Evolutionary conservation across 2,329 filamentous ascomycete genomes (phyloP).

Genomic region (Monilinia fructicola): DNA sequence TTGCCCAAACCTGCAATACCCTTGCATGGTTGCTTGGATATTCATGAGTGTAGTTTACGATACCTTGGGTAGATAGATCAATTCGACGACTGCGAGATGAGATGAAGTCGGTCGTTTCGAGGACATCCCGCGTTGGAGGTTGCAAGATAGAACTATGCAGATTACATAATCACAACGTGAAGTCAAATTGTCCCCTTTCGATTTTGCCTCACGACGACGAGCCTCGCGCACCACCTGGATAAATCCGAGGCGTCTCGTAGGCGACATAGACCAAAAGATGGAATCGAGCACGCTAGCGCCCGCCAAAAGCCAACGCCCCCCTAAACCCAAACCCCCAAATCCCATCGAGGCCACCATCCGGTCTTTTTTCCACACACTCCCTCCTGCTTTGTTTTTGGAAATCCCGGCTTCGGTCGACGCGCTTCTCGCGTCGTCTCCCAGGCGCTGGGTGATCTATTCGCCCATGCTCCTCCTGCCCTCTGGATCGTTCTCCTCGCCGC

Average conservation of each 20-base stretch:
- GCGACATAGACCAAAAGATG: not conserved
- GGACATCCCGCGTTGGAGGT: too few species aligned
- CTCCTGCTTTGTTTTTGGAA: constrained; percentile 25
- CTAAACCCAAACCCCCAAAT: constrained; percentile 42
- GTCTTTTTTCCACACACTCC: constrained; percentile 41
- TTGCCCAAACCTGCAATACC: too few species aligned
- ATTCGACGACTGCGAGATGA: too few species aligned
- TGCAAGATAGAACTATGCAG: too few species aligned
- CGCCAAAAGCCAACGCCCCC: constrained; percentile 24
- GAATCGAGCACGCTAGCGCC: not conserved
- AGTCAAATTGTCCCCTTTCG: not conserved
- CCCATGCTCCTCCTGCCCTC: constrained; percentile 61
- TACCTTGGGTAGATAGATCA: too few species aligned
- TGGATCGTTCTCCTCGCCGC: constrained; percentile 54
- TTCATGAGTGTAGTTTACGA: too few species aligned
- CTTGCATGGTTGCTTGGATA: too few species aligned
- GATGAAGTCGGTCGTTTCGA: too few species aligned
- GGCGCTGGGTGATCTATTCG: constrained; percentile 59
- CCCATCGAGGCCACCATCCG: constrained; percentile 43
- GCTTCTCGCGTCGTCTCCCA: constrained; percentile 44
- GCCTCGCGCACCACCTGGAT: not conserved
- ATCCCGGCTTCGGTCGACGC: constrained; percentile 27
- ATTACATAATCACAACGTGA: constrained; percentile 16
- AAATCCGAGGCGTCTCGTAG: not conserved
- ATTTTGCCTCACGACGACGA: not conserved